phyloP scores from a whole-genome alignment of 2,329 filamentous ascomycete genomes.

The Fusarium vanettenii region DNA sequence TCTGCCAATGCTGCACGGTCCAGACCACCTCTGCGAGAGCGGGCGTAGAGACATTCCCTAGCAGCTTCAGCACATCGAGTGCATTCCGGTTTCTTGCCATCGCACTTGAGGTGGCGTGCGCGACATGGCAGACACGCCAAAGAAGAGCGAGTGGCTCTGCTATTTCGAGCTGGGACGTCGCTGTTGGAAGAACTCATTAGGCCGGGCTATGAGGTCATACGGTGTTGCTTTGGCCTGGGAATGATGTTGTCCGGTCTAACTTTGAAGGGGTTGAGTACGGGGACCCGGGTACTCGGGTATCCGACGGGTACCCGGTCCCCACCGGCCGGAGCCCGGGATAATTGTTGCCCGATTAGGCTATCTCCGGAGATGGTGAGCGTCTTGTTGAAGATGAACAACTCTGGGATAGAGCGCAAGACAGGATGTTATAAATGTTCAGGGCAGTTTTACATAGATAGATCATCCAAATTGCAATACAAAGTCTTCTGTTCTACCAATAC shows the following conservation, averaged over 20 bases:
- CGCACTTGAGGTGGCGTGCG: constrained; percentile 64
- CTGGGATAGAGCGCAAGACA: neutral
- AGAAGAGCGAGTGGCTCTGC: constrained; percentile 37
- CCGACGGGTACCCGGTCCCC: constrained; percentile 2
- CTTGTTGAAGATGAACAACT: neutral
- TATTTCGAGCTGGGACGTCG: neutral
- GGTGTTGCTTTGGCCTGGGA: neutral
- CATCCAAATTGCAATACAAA: neutral
- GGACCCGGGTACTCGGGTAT: constrained; percentile 16
- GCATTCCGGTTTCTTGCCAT: constrained; percentile 60
- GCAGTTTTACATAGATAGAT: neutral
- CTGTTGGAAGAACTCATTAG: neutral
- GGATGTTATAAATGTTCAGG: neutral
- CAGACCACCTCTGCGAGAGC: constrained; percentile 60
- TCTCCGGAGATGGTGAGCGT: neutral
- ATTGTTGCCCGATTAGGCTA: constrained; percentile 2
- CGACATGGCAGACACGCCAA: constrained; percentile 64
- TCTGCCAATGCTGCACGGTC: constrained; percentile 45
- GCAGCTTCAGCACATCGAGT: constrained; percentile 56
- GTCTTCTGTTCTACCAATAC: neutral
- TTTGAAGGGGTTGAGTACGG: neutral
- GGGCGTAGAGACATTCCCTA: constrained; percentile 61
- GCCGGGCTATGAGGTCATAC: neutral
- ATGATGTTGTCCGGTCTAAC: neutral
- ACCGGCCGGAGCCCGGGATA: neutral